Evolutionary conservation across 495 filamentous ascomycete species (phyloP).

Genomic region (Daldinia vernicosa): DNA sequence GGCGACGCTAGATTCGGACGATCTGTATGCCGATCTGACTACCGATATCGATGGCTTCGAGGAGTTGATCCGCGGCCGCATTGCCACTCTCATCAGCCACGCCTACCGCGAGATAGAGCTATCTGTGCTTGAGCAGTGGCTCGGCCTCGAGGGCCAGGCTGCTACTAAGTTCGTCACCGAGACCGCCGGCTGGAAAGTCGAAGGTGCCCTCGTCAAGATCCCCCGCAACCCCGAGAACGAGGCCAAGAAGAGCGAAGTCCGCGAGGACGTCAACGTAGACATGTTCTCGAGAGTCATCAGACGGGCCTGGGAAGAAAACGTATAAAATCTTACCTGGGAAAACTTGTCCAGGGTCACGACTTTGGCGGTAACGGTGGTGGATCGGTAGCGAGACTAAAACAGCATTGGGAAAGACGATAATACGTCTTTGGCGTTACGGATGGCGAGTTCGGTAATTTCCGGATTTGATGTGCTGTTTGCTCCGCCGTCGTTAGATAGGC

Average conservation of each 20-base stretch:
- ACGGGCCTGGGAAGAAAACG: constrained; percentile 89
- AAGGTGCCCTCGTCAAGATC: constrained; percentile 65
- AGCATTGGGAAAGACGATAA: constrained; percentile 38
- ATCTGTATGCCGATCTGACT: constrained; percentile 94
- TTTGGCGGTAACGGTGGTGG: constrained; percentile 16
- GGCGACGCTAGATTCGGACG: constrained; percentile 89
- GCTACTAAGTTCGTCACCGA: constrained; percentile 83
- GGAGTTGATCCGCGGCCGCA: constrained; percentile 91
- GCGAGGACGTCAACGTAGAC: constrained; percentile 96
- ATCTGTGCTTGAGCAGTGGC: constrained; percentile 82
- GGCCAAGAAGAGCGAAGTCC: constrained; percentile 93
- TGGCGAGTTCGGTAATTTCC: constrained; percentile 21
- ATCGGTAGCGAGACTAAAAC: constrained; percentile 24
- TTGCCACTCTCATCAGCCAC: constrained; percentile 89
- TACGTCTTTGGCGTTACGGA: constrained; percentile 38
- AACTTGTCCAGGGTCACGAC: not conserved
- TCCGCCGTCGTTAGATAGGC: constrained; percentile 19
- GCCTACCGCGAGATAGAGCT: constrained; percentile 83
- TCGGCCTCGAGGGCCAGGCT: constrained; percentile 77
- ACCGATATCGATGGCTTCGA: constrained; percentile 96
- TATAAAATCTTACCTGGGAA: constrained; percentile 55
- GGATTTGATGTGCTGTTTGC: constrained; percentile 13
- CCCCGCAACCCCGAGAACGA: constrained; percentile 98
- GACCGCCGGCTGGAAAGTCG: constrained; percentile 87
- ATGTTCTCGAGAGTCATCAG: constrained; percentile 83